Evolutionary conservation across 352 stramenopile species (phyloP), one percentile per base, ranked within the genome.

Genomic region (Globisporangium abappressorium): DNA sequence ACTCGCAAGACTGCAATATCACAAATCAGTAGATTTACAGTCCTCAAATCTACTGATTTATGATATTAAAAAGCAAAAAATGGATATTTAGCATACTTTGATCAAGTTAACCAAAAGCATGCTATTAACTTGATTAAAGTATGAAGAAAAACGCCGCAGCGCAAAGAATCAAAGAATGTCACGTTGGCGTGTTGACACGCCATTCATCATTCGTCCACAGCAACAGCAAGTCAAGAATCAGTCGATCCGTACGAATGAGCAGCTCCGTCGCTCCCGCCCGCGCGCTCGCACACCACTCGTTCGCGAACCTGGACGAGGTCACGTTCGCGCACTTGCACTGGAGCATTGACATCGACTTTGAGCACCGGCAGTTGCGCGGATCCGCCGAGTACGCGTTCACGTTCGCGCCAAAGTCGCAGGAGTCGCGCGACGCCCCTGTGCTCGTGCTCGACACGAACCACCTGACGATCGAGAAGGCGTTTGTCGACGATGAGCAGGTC

Each of bases 361-460:
- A 74, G 43, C 63, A 65, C 6, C 67, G 86, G 46, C 70, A 85
- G 59, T 80, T 98, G 24, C 69, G 72, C 56, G 94, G 87, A 28
- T 86, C 73, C 58, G 95, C 90, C 57, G 92, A 91, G 65, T 98
- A 97, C 74, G 78, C 80, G 15, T 84, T 98, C 69, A 75, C 82
- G 51, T 73, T 71, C 61, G 64, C 65, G 49, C 59, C 53, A n/a
- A 62, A 59, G 24, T 66, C 30, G 26, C 68, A 66, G 33, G 65
- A 62, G 47, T 63, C 58, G 3, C 33, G 54, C 20, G 30, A 33
- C 9, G 26, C 43, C 18, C 66, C 69, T 3, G 69, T 80, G 24
- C 69, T 98, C 0, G 77, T 90, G 34, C 74, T 98, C 18, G 94
- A 98, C 72, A 98, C 92, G 26, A 81, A 90, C 63, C 77, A 91